Percentiles rank a stretch among this genome's conserved stretches.
phyloP scores from a whole-genome alignment of 257 asterid species.

The Anisodus acutangulus region DNA sequence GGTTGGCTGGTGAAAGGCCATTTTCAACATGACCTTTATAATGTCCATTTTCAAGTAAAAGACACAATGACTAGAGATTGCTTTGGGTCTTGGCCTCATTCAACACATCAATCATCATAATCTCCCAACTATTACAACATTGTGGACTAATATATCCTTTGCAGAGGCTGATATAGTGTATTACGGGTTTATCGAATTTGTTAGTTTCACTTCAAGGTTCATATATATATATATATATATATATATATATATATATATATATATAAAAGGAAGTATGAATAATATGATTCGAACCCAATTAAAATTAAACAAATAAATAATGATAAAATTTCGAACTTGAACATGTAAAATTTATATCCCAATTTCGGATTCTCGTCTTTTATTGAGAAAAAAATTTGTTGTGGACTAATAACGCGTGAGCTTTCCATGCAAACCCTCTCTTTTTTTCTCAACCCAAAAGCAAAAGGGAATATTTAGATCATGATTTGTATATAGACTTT shows the following conservation, averaged over 20 bases:
- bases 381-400: background rate
- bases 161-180: no score
- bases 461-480: background rate
- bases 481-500: slow-evolving; percentile 15
- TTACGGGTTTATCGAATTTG: background rate
- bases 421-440: background rate
- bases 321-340: background rate
- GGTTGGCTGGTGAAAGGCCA: slow-evolving; percentile 20
- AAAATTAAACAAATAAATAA: background rate
- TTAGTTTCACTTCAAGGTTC: background rate
- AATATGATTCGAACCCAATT: background rate
- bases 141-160: background rate
- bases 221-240: background rate
- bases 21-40: slow-evolving; percentile 32
- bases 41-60: slow-evolving; percentile 21
- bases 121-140: background rate
- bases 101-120: slow-evolving; percentile 26
- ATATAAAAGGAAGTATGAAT: background rate
- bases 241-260: no score
- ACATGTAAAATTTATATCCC: background rate
- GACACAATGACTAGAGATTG: slow-evolving; percentile 27
- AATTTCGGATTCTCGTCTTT: background rate
- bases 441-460: background rate
- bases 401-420: background rate
- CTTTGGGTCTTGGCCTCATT: slow-evolving; percentile 27